Evolutionary conservation across 2,329 filamentous ascomycete species (phyloP).

Genomic region (Elsinoe perseae): DNA sequence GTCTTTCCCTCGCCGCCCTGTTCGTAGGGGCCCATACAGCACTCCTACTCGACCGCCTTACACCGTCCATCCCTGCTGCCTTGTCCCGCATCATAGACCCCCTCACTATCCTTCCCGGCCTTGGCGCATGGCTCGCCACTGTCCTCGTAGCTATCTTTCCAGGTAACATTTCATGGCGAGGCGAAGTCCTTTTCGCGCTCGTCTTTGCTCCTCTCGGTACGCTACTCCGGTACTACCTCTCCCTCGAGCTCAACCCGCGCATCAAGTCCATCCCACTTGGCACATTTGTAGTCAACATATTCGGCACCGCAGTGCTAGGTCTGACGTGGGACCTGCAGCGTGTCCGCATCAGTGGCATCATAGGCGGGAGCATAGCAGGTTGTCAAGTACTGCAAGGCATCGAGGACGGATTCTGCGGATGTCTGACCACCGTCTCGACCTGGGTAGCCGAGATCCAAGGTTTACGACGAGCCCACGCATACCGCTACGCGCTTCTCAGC

Average conservation of each 20-base stretch:
- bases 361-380: slow-evolving; percentile 34
- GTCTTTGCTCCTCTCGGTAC: slow-evolving; percentile 79
- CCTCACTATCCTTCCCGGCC: slow-evolving; percentile 55
- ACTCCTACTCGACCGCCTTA: slow-evolving; percentile 49
- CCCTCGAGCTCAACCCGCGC: slow-evolving; percentile 61
- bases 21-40: slow-evolving; percentile 70
- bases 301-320: slow-evolving; percentile 66
- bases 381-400: slow-evolving; percentile 43
- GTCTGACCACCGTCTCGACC: slow-evolving; percentile 42
- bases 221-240: slow-evolving; percentile 64
- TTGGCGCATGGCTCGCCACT: slow-evolving; percentile 70
- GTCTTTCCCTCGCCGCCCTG: slow-evolving; percentile 62
- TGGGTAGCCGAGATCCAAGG: slow-evolving; percentile 40
- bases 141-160: slow-evolving; percentile 65
- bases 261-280: slow-evolving; percentile 68
- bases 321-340: slow-evolving; percentile 76
- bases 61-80: slow-evolving; percentile 53
- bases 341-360: slow-evolving; percentile 33
- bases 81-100: slow-evolving; percentile 58
- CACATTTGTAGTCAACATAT: slow-evolving; percentile 74
- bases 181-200: slow-evolving; percentile 64
- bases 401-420: slow-evolving; percentile 43
- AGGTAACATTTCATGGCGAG: slow-evolving; percentile 64
- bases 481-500: slow-evolving; percentile 59
- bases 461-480: slow-evolving; percentile 48